Base-by-base conservation (phyloP, 352 stramenopile genomes). In the Globisporangium heterothallicum region DNA sequence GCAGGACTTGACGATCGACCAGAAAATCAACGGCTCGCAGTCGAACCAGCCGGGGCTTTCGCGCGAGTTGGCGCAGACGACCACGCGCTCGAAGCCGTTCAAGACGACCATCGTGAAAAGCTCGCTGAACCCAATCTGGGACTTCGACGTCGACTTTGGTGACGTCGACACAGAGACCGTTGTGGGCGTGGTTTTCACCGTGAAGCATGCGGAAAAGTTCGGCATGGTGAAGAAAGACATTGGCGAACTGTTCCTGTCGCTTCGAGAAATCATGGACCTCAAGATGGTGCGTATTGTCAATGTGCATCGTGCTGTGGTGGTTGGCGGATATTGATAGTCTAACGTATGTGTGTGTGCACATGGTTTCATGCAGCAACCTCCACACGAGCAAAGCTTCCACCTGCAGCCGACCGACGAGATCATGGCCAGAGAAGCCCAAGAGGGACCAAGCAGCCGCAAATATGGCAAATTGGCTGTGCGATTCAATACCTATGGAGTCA, bases 101-200 rank as follows among this genome's bases (percentile, higher is more conserved):
- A 70, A 69, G 45, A 80, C 72, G 21, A 72, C 63, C 30, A 55
- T 88, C 35, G 67, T 88, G 46, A 83, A 81, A 67, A 86, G 68
- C 45, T 84, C 79, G 35, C 67, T 90, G 19, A 88, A 90, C 56
- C 79, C 79, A 30, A 85, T 88, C 46, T 90, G 79, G 79, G 85
- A 88, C 58, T 77, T 90, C 41, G 74, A 88, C 53, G 74, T 87
- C 40, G 79, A 90, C 59, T 90, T 90, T 63, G 79, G 79, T 22
- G 76, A 88, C 54, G 74, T 87, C 18, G 76, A 88, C 56, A 75
- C 64, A 6, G 74, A 88, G 26, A 72, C 61, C 36, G 75, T 88
- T 42, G 59, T 86, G 38, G 79, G 79, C 24, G 79, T 90, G 43
- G 56, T 81, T 35, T 77, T 88, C 49, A 75, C 78, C 13, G 77